Percentiles rank a stretch among this genome's conserved stretches.
phyloP scores from a whole-genome alignment of 768 basidiomycete species.

The Phaffia australis region DNA sequence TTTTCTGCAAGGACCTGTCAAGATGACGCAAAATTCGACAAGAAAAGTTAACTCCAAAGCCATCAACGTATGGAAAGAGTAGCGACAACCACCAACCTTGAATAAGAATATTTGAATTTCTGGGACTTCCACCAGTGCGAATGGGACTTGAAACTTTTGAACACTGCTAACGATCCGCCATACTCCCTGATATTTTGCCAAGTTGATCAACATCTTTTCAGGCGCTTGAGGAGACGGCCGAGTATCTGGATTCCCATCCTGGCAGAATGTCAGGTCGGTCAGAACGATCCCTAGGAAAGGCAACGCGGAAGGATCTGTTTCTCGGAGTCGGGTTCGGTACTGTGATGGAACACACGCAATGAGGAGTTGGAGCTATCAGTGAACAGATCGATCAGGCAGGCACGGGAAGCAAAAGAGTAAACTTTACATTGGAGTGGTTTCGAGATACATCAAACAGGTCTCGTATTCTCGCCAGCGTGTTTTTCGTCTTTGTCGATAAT shows the following conservation, averaged over 20 bases:
- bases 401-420: background rate
- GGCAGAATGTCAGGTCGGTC: slow-evolving; percentile 83
- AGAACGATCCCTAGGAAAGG: slow-evolving; percentile 74
- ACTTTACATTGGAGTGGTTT: slow-evolving; percentile 44
- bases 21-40: background rate
- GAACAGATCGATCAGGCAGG: no score
- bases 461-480: slow-evolving; percentile 65
- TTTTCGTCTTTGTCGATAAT: slow-evolving; percentile 71
- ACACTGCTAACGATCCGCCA: slow-evolving; percentile 71
- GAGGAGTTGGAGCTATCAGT: no score
- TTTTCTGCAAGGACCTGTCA: slow-evolving; percentile 19
- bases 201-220: slow-evolving; percentile 76
- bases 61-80: background rate
- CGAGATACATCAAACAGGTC: slow-evolving; percentile 63
- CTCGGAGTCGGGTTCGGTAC: slow-evolving; percentile 75
- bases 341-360: no score
- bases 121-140: slow-evolving; percentile 74
- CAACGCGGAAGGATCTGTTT: slow-evolving; percentile 80
- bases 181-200: slow-evolving; percentile 90
- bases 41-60: background rate
- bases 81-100: slow-evolving; percentile 22
- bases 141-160: slow-evolving; percentile 56
- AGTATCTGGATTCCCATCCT: slow-evolving; percentile 82
- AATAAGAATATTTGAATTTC: slow-evolving; percentile 56
- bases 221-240: slow-evolving; percentile 66